phyloP scores from a whole-genome alignment of 2,329 filamentous ascomycete species.

The Ascochyta fabae region DNA sequence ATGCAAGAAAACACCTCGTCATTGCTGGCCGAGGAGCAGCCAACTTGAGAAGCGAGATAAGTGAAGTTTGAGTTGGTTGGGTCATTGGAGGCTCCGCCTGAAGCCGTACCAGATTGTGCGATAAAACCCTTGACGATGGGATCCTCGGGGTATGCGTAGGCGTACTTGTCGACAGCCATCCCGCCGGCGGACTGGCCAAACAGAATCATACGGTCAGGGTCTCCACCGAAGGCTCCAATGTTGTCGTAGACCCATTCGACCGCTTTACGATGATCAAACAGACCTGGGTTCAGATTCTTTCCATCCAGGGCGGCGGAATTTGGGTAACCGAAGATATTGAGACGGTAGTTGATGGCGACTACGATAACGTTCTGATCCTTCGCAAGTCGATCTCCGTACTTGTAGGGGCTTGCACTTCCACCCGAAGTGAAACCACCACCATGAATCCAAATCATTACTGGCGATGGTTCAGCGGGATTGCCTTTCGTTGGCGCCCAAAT shows the following conservation, averaged over 20 bases:
- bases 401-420: conserved; percentile 54
- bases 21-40: conserved; percentile 19
- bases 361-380: conserved; percentile 51
- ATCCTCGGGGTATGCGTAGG: conserved; percentile 55
- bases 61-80: conserved; percentile 28
- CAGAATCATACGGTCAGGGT: conserved; percentile 44
- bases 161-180: conserved; percentile 54
- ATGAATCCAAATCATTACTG: conserved; percentile 57
- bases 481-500: conserved; percentile 33
- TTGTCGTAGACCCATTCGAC: conserved; percentile 50
- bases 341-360: conserved; percentile 34
- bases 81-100: conserved; percentile 18
- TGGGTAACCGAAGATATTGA: conserved; percentile 29
- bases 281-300: conserved; percentile 41
- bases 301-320: conserved; percentile 35
- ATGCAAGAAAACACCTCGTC: conserved; percentile 46
- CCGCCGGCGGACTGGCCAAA: conserved; percentile 48
- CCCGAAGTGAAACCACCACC: conserved; percentile 55
- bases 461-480: conserved; percentile 33
- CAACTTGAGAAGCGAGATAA: conserved; percentile 30
- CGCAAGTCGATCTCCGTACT: conserved; percentile 55
- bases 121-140: conserved; percentile 58
- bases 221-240: conserved; percentile 41
- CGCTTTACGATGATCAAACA: conserved; percentile 47
- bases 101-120: conserved; percentile 38